Conservation (phyloP, 768 basidiomycete species). For the Agrocybe pediades region DNA sequence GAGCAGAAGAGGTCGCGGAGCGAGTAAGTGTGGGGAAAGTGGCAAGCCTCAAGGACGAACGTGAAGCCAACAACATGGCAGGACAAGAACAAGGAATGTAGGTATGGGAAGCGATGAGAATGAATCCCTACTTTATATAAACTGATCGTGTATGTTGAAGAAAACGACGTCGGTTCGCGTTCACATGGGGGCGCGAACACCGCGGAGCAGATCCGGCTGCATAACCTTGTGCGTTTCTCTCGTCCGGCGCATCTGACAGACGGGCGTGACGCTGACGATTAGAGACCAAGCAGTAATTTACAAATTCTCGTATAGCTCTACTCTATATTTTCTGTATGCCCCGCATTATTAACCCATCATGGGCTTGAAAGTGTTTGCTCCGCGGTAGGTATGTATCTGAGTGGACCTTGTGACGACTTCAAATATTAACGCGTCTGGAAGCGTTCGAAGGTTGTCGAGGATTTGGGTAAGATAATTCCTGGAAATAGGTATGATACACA, state of each 20-base stretch:
- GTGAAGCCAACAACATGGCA: constrained; percentile 14
- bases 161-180: too few species aligned
- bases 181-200: constrained; percentile 16
- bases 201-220: constrained; percentile 17
- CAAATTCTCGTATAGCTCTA: not conserved
- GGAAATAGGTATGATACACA: not conserved
- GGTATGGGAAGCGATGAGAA: constrained; percentile 6
- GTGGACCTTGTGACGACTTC: too few species aligned
- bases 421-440: too few species aligned
- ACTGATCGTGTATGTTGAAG: constrained; percentile 4
- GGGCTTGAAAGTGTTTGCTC: too few species aligned
- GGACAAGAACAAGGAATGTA: constrained; percentile 1
- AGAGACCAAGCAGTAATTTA: not conserved
- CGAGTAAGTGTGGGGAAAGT: constrained; percentile 29
- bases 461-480: not conserved
- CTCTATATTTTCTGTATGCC: not conserved
- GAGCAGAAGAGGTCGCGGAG: constrained; percentile 36
- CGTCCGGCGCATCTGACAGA: not conserved
- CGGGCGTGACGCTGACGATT: too few species aligned
- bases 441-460: not conserved
- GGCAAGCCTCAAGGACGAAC: constrained; percentile 10
- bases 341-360: not conserved
- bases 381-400: too few species aligned
- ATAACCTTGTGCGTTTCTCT: not conserved
- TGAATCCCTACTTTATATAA: not conserved